Base-by-base conservation (phyloP, 371 early-diverging fungal species). In the Mortierella sp. region DNA sequence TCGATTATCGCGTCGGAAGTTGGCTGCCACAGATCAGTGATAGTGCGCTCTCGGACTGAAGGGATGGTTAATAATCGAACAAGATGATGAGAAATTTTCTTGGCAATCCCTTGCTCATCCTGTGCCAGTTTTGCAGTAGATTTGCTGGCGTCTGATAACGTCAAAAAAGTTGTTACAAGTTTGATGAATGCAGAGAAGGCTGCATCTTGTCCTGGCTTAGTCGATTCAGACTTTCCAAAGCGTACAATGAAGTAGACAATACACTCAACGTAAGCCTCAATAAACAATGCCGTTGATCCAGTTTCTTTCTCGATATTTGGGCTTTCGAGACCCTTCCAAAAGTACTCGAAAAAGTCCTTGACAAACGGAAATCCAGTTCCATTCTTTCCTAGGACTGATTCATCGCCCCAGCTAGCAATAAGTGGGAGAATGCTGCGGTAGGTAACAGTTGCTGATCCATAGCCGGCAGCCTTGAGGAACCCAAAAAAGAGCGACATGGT, bases 351-450 rank as follows among this genome's bases (percentile, higher is more conserved):
- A 58, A 94, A 86, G 61, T 92, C 89, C 48, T 75, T 81, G 63
- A 84, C 88, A 68, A 93, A 88, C 0, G 85, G 83, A 11, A 69
- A 64, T 58, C 75, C 74, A n/a, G 85, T 72, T 13, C 74, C 74
- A 62, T 84, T 74, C 67, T 65, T 83, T 67, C 87, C 45, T 70
- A 80, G 15, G 36, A 80, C 65, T 36, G 72, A 64, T 21, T 63
- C 67, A 50, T 77, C 75, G 4, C 60, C 62, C 76, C 71, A 83
- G 38, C 63, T 76, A 22, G 65, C 67, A 41, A 94, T 66, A 8
- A 95, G 84, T 0, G 92, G 88, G 53, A 96, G 70, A 63, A 95
- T 69, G 74, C 94, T 91, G 1, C 95, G 94, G 71, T 91, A 95
- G 0, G 93, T 84, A 45, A 89, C 71, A 16, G 68, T 76, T 0